Percentiles rank a stretch among this genome's conserved stretches.
Evolutionary conservation across 2,329 filamentous ascomycete species (phyloP).

Genomic region (Cladosporium sp.): DNA sequence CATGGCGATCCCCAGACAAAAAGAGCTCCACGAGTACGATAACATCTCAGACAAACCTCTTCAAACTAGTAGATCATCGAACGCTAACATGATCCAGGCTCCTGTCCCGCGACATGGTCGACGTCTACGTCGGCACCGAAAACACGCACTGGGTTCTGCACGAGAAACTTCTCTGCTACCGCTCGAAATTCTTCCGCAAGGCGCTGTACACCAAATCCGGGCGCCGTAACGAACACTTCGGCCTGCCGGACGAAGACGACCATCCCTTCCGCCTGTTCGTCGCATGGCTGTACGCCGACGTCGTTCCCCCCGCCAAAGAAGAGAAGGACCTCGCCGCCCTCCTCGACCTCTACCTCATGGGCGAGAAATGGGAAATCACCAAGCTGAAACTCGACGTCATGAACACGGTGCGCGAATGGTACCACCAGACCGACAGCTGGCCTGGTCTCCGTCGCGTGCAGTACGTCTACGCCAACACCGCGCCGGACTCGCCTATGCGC

Average conservation of each 20-base stretch:
- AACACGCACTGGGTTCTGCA: conserved; percentile 53
- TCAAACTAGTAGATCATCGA: not conserved
- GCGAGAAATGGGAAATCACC: conserved; percentile 48
- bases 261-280: conserved; percentile 48
- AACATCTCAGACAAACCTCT: not conserved
- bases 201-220: conserved; percentile 43
- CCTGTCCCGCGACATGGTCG: conserved; percentile 50
- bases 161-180: conserved; percentile 52
- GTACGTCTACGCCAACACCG: conserved; percentile 32
- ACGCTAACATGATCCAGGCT: conserved; percentile 35
- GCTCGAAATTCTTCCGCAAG: conserved; percentile 50
- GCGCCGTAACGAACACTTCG: conserved; percentile 36
- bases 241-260: conserved; percentile 50
- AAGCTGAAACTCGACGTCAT: conserved; percentile 46
- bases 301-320: conserved; percentile 43
- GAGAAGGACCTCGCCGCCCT: conserved; percentile 47
- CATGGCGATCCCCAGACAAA: conserved; percentile 10
- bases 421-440: conserved; percentile 49
- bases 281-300: conserved; percentile 49
- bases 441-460: conserved; percentile 50
- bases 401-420: conserved; percentile 46
- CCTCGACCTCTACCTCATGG: conserved; percentile 53
- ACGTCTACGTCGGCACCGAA: conserved; percentile 51
- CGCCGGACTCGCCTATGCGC: conserved; percentile 28
- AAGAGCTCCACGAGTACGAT: conserved; percentile 10